Conservation (phyloP, 2,329 filamentous ascomycete genomes). For the Aureobasidium sp. region DNA sequence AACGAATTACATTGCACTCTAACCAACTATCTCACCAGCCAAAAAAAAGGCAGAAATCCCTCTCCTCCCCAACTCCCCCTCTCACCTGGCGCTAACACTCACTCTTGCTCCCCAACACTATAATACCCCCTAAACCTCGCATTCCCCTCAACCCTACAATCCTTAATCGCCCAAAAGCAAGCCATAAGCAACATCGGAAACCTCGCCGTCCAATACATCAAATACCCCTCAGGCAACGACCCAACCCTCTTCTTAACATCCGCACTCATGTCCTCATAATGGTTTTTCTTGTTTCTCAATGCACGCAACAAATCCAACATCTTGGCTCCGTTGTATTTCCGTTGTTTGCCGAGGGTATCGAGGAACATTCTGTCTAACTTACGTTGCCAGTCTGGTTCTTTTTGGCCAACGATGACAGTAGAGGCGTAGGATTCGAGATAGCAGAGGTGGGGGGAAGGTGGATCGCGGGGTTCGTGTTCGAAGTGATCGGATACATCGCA, state of each 20-base stretch:
- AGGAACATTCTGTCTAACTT: slow-evolving; percentile 72
- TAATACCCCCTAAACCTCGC: slow-evolving; percentile 66
- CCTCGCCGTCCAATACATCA: slow-evolving; percentile 70
- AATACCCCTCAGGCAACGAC: slow-evolving; percentile 67
- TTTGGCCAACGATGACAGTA: slow-evolving; percentile 41
- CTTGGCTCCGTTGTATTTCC: slow-evolving; percentile 80
- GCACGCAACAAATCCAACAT: slow-evolving; percentile 83
- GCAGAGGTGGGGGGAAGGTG: slow-evolving; percentile 59
- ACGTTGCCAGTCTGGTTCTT: slow-evolving; percentile 62
- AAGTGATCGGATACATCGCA: slow-evolving; percentile 96
- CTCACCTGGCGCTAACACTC: too few species aligned
- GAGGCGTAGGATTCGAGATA: slow-evolving; percentile 39
- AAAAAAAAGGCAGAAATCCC: too few species aligned
- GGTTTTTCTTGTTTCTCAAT: slow-evolving; percentile 90
- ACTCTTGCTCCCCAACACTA: neutral
- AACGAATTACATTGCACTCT: too few species aligned
- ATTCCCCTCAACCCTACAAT: slow-evolving; percentile 53
- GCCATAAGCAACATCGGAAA: slow-evolving; percentile 73
- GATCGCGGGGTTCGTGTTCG: slow-evolving; percentile 82
- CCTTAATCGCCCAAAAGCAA: slow-evolving; percentile 67
- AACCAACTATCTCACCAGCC: too few species aligned
- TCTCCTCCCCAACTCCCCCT: too few species aligned
- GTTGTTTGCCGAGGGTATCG: slow-evolving; percentile 83
- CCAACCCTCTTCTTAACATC: slow-evolving; percentile 67
- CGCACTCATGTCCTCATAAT: slow-evolving; percentile 93